Conservation (phyloP, 176 grass and related monocot species). For the Phoenix roebelenii region DNA sequence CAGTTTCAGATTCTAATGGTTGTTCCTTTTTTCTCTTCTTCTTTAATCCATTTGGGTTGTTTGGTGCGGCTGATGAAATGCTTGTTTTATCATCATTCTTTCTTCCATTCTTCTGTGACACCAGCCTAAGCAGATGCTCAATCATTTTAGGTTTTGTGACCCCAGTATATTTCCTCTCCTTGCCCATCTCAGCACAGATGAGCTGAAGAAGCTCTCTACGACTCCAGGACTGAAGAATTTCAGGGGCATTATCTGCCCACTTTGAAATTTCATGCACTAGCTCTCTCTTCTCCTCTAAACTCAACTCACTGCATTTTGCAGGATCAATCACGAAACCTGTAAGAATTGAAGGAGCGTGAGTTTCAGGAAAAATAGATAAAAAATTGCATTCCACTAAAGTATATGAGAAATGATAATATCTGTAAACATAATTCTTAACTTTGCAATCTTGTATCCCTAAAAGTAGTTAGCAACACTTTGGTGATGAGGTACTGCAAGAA, state of each 20-base stretch:
- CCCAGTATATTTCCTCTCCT: slow-evolving; percentile 89
- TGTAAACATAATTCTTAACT: no score
- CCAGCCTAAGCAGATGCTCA: slow-evolving; percentile 63
- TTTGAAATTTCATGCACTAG: slow-evolving; percentile 60
- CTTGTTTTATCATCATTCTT: slow-evolving; percentile 12
- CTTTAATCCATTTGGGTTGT: slow-evolving; percentile 28
- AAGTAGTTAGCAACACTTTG: no score
- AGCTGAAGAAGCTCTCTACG: slow-evolving; percentile 76
- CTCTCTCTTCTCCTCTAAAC: slow-evolving; percentile 67
- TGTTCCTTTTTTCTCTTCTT: slow-evolving; percentile 29
- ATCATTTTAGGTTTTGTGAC: slow-evolving; percentile 92
- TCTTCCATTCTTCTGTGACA: slow-evolving; percentile 40
- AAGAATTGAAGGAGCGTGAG: slow-evolving; percentile 13
- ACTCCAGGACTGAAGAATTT: slow-evolving; percentile 89
- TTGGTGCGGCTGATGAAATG: slow-evolving; percentile 7
- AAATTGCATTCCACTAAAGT: not conserved
- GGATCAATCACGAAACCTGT: slow-evolving; percentile 46
- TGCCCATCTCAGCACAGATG: slow-evolving; percentile 73
- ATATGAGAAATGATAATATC: no score
- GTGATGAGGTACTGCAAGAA: no score
- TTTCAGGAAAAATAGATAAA: slow-evolving; percentile 9
- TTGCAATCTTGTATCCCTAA: no score
- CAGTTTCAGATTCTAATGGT: slow-evolving; percentile 4
- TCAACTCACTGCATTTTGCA: slow-evolving; percentile 49
- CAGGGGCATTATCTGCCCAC: slow-evolving; percentile 51